Conservation (phyloP, 1,284 basidiomycete species). For the Phylloporus sp. region DNA sequence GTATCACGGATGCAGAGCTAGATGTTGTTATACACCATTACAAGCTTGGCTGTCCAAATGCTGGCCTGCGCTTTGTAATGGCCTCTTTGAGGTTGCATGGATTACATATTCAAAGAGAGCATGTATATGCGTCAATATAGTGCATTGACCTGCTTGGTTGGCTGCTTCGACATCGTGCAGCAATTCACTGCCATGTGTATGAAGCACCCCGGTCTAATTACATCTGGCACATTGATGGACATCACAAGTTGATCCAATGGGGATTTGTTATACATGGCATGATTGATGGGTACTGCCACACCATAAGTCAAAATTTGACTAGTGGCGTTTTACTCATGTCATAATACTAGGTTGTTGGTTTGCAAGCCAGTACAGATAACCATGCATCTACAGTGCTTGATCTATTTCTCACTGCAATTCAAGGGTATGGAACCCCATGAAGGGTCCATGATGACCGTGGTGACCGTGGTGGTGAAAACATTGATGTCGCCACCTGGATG, state of each 20-base stretch:
- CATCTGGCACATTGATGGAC: constrained; percentile 46
- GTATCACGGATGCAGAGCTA: constrained; percentile 1
- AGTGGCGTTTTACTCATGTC: not conserved
- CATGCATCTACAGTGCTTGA: constrained; percentile 4
- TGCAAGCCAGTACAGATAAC: constrained; percentile 3
- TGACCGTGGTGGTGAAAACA: constrained; percentile 32
- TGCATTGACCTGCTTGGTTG: not conserved
- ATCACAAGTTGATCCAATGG: constrained; percentile 54
- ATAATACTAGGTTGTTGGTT: not conserved
- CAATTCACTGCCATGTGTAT: not conserved
- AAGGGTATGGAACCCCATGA: constrained; percentile 1
- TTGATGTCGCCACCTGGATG: constrained; percentile 26
- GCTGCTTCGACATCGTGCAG: not conserved
- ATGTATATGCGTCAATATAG: not conserved
- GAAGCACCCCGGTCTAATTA: not conserved
- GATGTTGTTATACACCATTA: not conserved
- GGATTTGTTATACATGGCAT: constrained; percentile 53
- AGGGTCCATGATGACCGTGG: constrained; percentile 10
- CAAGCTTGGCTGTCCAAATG: not conserved
- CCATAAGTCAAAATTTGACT: not conserved
- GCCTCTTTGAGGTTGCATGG: not conserved
- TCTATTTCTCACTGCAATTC: not conserved
- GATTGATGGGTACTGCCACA: constrained; percentile 5
- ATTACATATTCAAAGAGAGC: not conserved
- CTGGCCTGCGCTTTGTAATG: not conserved